Evolutionary conservation across 1,284 basidiomycete genomes (phyloP), one percentile per base, ranked within the genome.

Genomic region (Coriolopsis trogii): DNA sequence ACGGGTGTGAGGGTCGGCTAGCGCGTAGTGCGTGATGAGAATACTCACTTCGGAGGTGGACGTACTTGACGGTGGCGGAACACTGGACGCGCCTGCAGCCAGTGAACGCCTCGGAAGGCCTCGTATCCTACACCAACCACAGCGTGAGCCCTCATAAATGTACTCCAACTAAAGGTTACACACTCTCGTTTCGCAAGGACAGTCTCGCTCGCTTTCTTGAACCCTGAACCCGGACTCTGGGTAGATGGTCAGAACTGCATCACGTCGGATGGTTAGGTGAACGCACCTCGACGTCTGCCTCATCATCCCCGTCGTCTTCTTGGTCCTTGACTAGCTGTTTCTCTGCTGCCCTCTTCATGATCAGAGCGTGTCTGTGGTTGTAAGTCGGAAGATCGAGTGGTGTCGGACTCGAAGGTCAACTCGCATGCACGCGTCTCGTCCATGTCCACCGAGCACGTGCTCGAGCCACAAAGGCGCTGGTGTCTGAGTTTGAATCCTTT

Each of bases 291-390:
- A n/a, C n/a, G n/a, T n/a, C n/a, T n/a, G 66, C 55, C 41, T 76
- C 75, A 29, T 73, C 73, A 5, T 73, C 77, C 20, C 23, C 41
- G 4, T 71, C 72, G 3, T 62, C 66, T 6, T 58, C 64, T 33
- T 75, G 77, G 53, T 87, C 87, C 63, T 83, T 89, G 12, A 79
- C 77, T 30, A 90, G 65, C 62, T 93, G 87, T 54, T 75, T 81
- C 42, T 91, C 89, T 62, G 90, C 91, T 48, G 76, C 79, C 66
- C 90, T 81, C 72, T 92, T 93, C 78, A 88, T 87, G 61, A 53
- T 53, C 36, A 13, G 13, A 3, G 16, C 3, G 30, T 20, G 28
- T 24, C 23, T 15, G 29, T 16, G 33, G 43, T 16, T 21, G 13
- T n/a, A n/a, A n/a, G n/a, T n/a, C n/a, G n/a, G n/a, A 20, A 39